These are phyloP conservation scores for Pyrenochaeta sp. DNA, from an alignment of 2,329 filamentous ascomycete species.

Conservation along the genomic window DNA sequence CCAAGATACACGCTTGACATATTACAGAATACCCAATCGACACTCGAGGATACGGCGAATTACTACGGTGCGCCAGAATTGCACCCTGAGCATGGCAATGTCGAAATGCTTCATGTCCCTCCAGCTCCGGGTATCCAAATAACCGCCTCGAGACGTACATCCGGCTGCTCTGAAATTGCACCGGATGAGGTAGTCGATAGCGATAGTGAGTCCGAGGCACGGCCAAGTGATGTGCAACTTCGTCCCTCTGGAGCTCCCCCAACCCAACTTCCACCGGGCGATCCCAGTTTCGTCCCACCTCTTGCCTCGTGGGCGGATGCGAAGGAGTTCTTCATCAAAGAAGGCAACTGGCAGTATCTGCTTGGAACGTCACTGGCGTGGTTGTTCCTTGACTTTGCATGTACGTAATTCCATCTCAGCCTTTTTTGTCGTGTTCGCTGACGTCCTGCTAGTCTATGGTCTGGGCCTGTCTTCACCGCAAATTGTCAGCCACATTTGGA, in stretches of 20 bases:
- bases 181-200: slow-evolving; percentile 35
- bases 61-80: slow-evolving; percentile 40
- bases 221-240: slow-evolving; percentile 16
- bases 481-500: slow-evolving; percentile 47
- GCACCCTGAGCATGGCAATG: slow-evolving; percentile 33
- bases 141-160: slow-evolving; percentile 22
- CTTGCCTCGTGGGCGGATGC: slow-evolving; percentile 44
- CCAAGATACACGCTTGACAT: slow-evolving; percentile 53
- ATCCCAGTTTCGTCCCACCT: slow-evolving; percentile 59
- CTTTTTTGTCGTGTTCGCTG: neutral
- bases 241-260: slow-evolving; percentile 5
- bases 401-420: slow-evolving; percentile 9
- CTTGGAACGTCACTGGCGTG: slow-evolving; percentile 48
- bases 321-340: slow-evolving; percentile 43
- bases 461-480: slow-evolving; percentile 47
- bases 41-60: slow-evolving; percentile 44
- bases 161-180: slow-evolving; percentile 35
- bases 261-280: slow-evolving; percentile 29
- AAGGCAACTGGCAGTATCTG: slow-evolving; percentile 50
- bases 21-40: slow-evolving; percentile 43
- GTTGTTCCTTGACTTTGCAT: slow-evolving; percentile 49
- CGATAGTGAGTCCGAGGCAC: slow-evolving; percentile 36
- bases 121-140: slow-evolving; percentile 10
- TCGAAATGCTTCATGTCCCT: slow-evolving; percentile 37
- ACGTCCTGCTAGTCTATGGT: slow-evolving; percentile 35